Evolutionary conservation across 2,329 filamentous ascomycete genomes (phyloP), one percentile per base, ranked within the genome.

Genomic region (Colletotrichum tropicicola): DNA sequence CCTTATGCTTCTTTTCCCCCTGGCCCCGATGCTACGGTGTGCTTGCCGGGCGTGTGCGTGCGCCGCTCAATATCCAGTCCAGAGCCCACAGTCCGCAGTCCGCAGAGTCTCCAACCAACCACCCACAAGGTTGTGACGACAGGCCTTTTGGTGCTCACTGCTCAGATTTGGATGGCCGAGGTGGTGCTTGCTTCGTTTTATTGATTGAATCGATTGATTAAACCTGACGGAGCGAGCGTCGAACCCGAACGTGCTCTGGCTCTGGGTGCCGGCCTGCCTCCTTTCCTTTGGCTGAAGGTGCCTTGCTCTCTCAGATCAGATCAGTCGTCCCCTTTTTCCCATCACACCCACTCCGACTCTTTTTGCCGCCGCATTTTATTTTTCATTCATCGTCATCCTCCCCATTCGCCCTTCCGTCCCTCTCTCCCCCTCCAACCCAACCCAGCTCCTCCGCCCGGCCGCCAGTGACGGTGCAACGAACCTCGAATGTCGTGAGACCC

Each of bases 401-500:
- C 21, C 15, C 39, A 19, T 43, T 9, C 10, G 19, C 17, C 32
- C 32, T 5, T 35, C 13, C 30, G 30, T 35, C 32, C n/a, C 6
- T 13, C 7, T 15, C 32, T 35, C n/a, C 32, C 32, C 32, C 13
- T 35, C 25, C 13, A 41, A 44, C 32, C 10, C 28, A 15, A 25
- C 17, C n/a, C 25, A n/a, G 7, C 32, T 21, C 43, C 32, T 27
- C 37, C 39, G n/a, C 45, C 57, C 49, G 30, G 59, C 43, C 32
- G 37, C 47, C 47, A 54, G 45, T 19, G 47, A 65, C 52, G 59
- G 52, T 17, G 39, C 52, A 66, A 45, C 28, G 35, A 57, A 51
- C 23, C 32, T 51, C 60, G 59, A 59, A 70, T 70, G 67, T 59
- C 65, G 68, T 69, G 66, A 69, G 70, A 68, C 68, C 57, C 62